Evolutionary conservation across 768 basidiomycete genomes (phyloP), one percentile per base, ranked within the genome.

Genomic region (Tulasnella sp.): DNA sequence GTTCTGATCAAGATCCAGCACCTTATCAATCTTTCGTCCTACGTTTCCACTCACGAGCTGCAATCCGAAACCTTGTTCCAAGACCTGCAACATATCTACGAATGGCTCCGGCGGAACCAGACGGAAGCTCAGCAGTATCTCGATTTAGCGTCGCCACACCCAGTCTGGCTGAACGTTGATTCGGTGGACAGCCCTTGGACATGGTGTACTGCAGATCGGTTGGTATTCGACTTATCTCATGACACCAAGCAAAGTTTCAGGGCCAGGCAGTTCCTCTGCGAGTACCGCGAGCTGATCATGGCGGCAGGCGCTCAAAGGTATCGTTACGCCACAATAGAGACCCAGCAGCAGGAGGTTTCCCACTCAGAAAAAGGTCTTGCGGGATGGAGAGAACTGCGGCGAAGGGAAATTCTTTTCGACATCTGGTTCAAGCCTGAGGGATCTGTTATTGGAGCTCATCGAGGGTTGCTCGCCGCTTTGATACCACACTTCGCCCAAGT

Each of bases 401-500:
- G 18, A 4, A 39, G 10, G 34, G 76, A 56, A 3, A n/a, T 42
- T 14, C 21, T 52, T 42, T 48, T 52, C 39, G 76, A 77, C 24
- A 68, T 77, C 18, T n/a, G 39, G 14, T 68, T 77, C 46, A 52
- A 56, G 14, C 21, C 31, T 24, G 46, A 77, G 38, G 76, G 46
- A 52, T n/a, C 3, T 9, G 39, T 40, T 16, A 77, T 77, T 19
- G 56, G 39, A 27, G 76, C 76, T 31, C 76, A 77, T 52, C 76
- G 44, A 0, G 31, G 24, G 34, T 21, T 77, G n/a, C 34, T 77
- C 40, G 76, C 76, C 0, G 76, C 76, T 34, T 14, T 68, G n/a
- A 38, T 52, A 31, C 58, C 76, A 34, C 58, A 77, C 52, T 77
- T 77, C 58, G 36, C 56, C n/a, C 58, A n/a, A 16, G 48, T 31